Evolutionary conservation across 192 early-diverging fungal genomes (phyloP), one percentile per base, ranked within the genome.

Genomic region (Podila epigama): DNA sequence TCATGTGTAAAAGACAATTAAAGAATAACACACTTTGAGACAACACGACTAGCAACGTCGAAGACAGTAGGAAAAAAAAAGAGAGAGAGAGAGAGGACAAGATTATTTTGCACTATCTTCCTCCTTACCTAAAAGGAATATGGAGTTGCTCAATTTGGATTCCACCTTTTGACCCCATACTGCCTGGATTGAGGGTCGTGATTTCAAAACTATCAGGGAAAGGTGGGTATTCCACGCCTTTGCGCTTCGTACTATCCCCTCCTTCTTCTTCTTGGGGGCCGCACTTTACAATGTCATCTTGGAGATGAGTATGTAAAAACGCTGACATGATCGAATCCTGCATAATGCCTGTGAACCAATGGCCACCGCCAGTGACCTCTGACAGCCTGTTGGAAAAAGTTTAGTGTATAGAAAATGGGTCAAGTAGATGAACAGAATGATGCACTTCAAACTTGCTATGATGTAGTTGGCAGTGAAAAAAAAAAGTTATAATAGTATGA

Each of bases 271-370:
- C 50, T 11, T 18, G 25, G 12, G 35, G 1, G 2, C 29, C 7
- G 12, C 51, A 60, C 31, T 29, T 51, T 11, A 60, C 18, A 50
- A 70, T 32, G 42, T 69, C 48, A 6, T 66, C 63, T 37, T 53
- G 64, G 25, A 69, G 80, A 28, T 81, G 84, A 35, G 48, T 70
- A 4, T 50, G 77, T 52, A 91, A 48, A 60, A 91, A 91, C 11
- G 18, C 11, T 63, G 82, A 81, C 67, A 86, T 77, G 7, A 70
- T 57, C 6, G 84, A 69, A 52, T 92, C 90, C 22, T 70, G 66
- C 20, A 92, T 55, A 20, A 91, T 72, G 5, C 81, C 85, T 34
- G 68, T 69, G 62, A 87, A 93, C 91, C 91, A 93, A 68, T 93
- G 92, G 1, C 88, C 90, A 39, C 85, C 69, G 11, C 69, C 86